Conservation (phyloP, 345 rosid genomes). For the Aquilaria sinensis region DNA sequence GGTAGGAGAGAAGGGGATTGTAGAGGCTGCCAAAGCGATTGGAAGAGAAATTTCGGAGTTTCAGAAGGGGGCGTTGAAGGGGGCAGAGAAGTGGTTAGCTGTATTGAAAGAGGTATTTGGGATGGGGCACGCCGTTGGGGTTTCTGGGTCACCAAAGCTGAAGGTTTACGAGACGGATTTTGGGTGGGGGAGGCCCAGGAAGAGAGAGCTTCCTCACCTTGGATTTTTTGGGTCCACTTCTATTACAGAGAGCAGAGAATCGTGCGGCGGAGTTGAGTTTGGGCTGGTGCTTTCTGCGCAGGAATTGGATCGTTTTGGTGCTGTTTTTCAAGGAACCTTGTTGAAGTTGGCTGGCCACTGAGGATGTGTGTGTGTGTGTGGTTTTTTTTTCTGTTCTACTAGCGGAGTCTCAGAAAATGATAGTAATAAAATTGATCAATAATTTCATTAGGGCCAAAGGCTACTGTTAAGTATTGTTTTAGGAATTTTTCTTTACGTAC, state of each 20-base stretch:
- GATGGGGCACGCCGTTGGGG: constrained; percentile 3
- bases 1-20: constrained; percentile 28
- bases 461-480: too few species aligned
- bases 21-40: constrained; percentile 30
- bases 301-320: constrained; percentile 22
- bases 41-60: constrained; percentile 24
- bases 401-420: too few species aligned
- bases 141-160: constrained; percentile 41
- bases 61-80: constrained; percentile 19
- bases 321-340: background rate
- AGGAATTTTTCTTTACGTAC: too few species aligned
- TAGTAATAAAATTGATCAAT: too few species aligned
- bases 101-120: background rate
- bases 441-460: too few species aligned
- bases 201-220: constrained; percentile 34
- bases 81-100: constrained; percentile 25
- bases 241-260: constrained; percentile 21
- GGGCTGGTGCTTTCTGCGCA: constrained; percentile 19
- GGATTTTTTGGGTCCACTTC: constrained; percentile 21
- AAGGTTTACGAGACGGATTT: constrained; percentile 32
- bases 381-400: too few species aligned
- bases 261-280: constrained; percentile 37
- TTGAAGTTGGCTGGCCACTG: too few species aligned
- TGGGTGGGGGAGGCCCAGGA: constrained; percentile 48
- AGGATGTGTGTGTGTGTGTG: too few species aligned